These are phyloP conservation scores for Suillus subaureus DNA, from an alignment of 768 basidiomycete species.

Conservation along the genomic window DNA sequence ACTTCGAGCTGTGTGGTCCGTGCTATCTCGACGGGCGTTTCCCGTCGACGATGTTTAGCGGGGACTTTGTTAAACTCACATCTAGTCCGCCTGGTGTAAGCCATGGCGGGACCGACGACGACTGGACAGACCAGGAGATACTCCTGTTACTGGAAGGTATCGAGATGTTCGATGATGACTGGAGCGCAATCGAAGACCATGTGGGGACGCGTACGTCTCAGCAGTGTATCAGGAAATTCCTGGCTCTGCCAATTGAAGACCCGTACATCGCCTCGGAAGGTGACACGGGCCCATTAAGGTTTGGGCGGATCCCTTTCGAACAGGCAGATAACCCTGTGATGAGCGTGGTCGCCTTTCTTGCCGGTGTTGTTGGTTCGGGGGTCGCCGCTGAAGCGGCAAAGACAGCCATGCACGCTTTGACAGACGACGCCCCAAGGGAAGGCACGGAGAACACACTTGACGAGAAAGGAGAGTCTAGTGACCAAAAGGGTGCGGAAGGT, in stretches of 20 bases:
- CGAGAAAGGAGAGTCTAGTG: slow-evolving; percentile 29
- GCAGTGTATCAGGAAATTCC: slow-evolving; percentile 94
- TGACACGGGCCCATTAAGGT: slow-evolving; percentile 74
- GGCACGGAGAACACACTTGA: slow-evolving; percentile 35
- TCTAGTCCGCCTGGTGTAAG: slow-evolving; percentile 34
- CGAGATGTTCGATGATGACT: slow-evolving; percentile 98
- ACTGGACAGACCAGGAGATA: slow-evolving; percentile 91
- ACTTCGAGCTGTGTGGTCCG: slow-evolving; percentile 85
- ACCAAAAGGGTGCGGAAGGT: slow-evolving; percentile 42
- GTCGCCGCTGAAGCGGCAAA: slow-evolving; percentile 95
- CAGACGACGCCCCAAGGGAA: slow-evolving; percentile 54
- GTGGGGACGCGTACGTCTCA: slow-evolving; percentile 90
- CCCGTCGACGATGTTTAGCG: slow-evolving; percentile 93
- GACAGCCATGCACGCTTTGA: slow-evolving; percentile 81
- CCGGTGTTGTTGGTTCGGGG: slow-evolving; percentile 86
- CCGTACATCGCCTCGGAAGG: slow-evolving; percentile 81
- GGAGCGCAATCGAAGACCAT: slow-evolving; percentile 90
- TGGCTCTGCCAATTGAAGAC: slow-evolving; percentile 96
- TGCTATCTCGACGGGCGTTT: slow-evolving; percentile 98
- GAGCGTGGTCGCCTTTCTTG: slow-evolving; percentile 97
- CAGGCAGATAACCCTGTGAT: slow-evolving; percentile 97
- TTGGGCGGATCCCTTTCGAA: slow-evolving; percentile 84
- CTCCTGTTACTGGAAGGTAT: slow-evolving; percentile 91
- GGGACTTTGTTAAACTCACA: slow-evolving; percentile 92
- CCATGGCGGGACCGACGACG: slow-evolving; percentile 54